Percentiles rank a stretch among this genome's conserved stretches.
These are phyloP conservation scores for Medicago ruthenica DNA, from an alignment of 306 rosid genomes.

Conservation along the genomic window DNA sequence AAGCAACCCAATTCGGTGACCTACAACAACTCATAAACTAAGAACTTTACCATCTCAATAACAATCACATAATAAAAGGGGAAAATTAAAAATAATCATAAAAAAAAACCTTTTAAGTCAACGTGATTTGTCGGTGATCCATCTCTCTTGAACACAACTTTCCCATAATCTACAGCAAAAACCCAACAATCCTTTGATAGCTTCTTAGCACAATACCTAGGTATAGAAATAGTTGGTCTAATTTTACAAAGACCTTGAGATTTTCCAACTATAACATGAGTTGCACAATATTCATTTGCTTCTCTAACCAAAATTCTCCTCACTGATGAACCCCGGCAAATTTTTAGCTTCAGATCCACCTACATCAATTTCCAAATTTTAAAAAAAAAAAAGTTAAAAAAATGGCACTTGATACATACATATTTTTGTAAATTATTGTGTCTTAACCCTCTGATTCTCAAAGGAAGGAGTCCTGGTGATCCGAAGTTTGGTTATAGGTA, in stretches of 20 bases:
- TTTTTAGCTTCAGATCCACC: constrained; percentile 94
- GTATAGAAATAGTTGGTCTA: constrained; percentile 74
- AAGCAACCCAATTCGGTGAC: constrained; percentile 49
- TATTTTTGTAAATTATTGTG: neutral
- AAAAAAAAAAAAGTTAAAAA: neutral
- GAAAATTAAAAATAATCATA: neutral
- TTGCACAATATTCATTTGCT: constrained; percentile 74
- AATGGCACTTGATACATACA: neutral
- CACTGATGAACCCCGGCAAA: constrained; percentile 80
- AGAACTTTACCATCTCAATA: constrained; percentile 34
- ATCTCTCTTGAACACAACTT: constrained; percentile 73
- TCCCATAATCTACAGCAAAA: constrained; percentile 81
- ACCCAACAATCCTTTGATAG: constrained; percentile 70
- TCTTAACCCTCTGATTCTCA: no score
- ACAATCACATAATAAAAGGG: constrained; percentile 44
- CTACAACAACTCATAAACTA: constrained; percentile 51
- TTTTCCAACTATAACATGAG: constrained; percentile 72
- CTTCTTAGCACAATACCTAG: constrained; percentile 88
- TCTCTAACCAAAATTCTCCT: constrained; percentile 77
- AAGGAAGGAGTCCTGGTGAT: no score
- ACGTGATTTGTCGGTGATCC: constrained; percentile 45
- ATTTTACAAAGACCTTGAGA: constrained; percentile 66
- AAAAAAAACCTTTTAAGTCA: constrained; percentile 59
- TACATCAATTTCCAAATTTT: constrained; percentile 43
- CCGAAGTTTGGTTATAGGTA: neutral